These are phyloP conservation scores for Aspergillus affinis DNA, from an alignment of 495 filamentous ascomycete species.

Conservation along the genomic window DNA sequence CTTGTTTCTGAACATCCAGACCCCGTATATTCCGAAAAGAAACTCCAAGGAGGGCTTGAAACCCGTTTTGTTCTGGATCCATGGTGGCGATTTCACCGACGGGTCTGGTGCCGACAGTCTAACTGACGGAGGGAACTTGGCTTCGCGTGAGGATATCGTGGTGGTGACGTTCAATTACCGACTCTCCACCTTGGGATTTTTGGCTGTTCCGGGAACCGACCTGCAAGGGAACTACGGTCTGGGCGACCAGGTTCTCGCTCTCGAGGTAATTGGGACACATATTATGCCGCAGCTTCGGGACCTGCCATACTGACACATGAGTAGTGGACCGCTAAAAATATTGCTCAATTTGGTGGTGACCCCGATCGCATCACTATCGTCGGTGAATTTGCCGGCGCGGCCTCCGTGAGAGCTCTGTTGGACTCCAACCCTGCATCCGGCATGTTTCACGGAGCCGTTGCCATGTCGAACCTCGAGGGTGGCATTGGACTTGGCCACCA, in stretches of 20 bases:
- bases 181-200: slow-evolving; percentile 38
- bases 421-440: slow-evolving; percentile 30
- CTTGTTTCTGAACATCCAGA: slow-evolving; percentile 44
- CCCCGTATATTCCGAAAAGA: slow-evolving; percentile 39
- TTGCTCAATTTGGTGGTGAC: slow-evolving; percentile 38
- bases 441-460: slow-evolving; percentile 40
- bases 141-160: slow-evolving; percentile 41
- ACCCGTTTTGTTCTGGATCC: slow-evolving; percentile 44
- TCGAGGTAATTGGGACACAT: slow-evolving; percentile 20
- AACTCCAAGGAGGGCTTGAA: slow-evolving; percentile 29
- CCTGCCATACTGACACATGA: not conserved
- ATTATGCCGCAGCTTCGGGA: no score
- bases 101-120: slow-evolving; percentile 33
- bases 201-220: slow-evolving; percentile 27
- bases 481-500: slow-evolving; percentile 32
- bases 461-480: slow-evolving; percentile 43
- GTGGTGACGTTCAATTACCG: slow-evolving; percentile 42
- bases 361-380: slow-evolving; percentile 20
- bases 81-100: slow-evolving; percentile 40
- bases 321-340: slow-evolving; percentile 35
- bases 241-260: slow-evolving; percentile 34
- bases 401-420: slow-evolving; percentile 20
- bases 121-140: slow-evolving; percentile 38
- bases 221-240: slow-evolving; percentile 34
- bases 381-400: slow-evolving; percentile 25